Evolutionary conservation across 768 basidiomycete species (phyloP), one percentile per base, ranked within the genome.

Genomic region (Amylocystis lapponica): DNA sequence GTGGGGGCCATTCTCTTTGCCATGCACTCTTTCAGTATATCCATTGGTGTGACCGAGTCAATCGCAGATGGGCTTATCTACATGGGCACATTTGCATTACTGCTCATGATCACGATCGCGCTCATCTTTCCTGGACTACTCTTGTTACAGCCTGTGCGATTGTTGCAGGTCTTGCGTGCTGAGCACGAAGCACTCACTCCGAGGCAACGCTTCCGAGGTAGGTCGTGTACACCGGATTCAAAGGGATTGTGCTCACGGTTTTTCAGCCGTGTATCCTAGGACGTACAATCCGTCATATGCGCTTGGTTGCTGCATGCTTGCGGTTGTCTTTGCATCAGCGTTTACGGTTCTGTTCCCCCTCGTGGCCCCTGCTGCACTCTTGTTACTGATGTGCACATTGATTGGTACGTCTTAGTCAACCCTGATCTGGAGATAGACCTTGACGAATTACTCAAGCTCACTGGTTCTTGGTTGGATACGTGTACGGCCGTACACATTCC

Each of bases 341-440:
- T 86, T 90, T 65, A 66, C 79, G 21, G 62, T 88, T 35, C 76
- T 89, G 42, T 89, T 89, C 59, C 87, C 88, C 2, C 64, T 89
- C 41, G 76, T 90, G 44, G 79, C 75, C 1, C 83, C 86, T 36
- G 81, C 85, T 41, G 79, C 83, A 25, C 68, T 77, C 36, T 48
- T 88, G 27, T 61, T 89, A 39, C 61, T 90, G 2, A 67, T 83
- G 39, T 66, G 87, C 13, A 78, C 79, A 9, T 64, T 86, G 43
- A 70, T 86, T 50, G 82, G 83, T 81, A 58, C 47, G 78, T 63
- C 5, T 20, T 17, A 14, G 19, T 22, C 13, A 14, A 19, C 27
- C 8, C 8, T 46, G 36, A 17, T 37, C n/a, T n/a, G n/a, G n/a
- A n/a, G n/a, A n/a, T n/a, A n/a, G n/a, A n/a, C n/a, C n/a, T n/a